Base-by-base conservation (phyloP, 495 filamentous ascomycete species). In the Pyronema omphalodes region DNA sequence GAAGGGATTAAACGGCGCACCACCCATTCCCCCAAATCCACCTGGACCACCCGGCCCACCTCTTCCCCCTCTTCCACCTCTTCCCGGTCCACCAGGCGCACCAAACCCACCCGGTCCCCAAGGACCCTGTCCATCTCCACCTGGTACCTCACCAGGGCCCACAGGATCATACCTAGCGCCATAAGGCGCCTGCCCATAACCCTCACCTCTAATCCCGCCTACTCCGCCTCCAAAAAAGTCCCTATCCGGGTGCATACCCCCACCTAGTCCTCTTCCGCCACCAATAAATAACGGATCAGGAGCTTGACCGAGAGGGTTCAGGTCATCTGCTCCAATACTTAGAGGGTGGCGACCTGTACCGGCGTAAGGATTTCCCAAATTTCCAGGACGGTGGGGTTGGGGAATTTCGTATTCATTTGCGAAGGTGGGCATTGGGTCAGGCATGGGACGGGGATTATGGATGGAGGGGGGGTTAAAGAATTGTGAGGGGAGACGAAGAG, bases 381-480 rank as follows among this genome's bases (percentile, higher is more conserved):
- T 58, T 3, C 53, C 53, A 12, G 76, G 74, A 14, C 77, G 76
- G 0, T 76, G 75, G 1, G 80, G 86, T 0, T 77, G 71, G 47
- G 83, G 76, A 47, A 96, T 74, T 51, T 96, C 86, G 61, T 84
- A 86, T 59, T 94, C 88, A 69, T 96, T 88, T 55, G 95, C 91
- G 60, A 96, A 96, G 15, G 77, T 87, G 3, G 91, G 91, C 0
- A 87, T 86, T 0, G 80, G 75, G 57, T 93, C 86, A 53, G 23
- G 23, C 23, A 29, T 29, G 23, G 23, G 23, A 5, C 23, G 23
- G 23, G 23, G 23, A 1, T 29, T 1, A 5, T 29, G 23, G 5
- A 29, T 5, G 23, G 23, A 29, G 23, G 23, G 23, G 23, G 23
- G 23, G 23, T 5, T 29, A 5, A 29, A 29, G 23, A 29, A 45